Conservation (phyloP, 805 yeast species). For the Zygosaccharomyces kombuchaensis region DNA sequence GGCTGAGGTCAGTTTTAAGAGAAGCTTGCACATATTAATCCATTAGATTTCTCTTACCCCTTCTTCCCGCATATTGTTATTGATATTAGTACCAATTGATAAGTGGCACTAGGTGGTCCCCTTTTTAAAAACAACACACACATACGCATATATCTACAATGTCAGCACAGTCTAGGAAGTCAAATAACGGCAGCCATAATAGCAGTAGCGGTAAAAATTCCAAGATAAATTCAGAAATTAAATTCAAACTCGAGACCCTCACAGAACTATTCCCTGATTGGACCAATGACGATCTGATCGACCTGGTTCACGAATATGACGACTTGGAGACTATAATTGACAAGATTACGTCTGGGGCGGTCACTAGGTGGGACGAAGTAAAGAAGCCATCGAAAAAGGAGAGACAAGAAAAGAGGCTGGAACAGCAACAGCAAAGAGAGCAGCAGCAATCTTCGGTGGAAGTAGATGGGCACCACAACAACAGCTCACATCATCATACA, state of each 20-base stretch:
- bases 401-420: slow-evolving; percentile 37
- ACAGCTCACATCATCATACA: slow-evolving; percentile 9
- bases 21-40: slow-evolving; percentile 6
- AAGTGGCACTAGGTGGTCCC: slow-evolving; percentile 1
- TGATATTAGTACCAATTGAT: slow-evolving; percentile 3
- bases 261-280: slow-evolving; percentile 92
- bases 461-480: slow-evolving; percentile 4
- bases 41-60: not conserved
- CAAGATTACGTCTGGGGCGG: slow-evolving; percentile 85
- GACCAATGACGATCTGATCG: slow-evolving; percentile 77
- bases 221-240: slow-evolving; percentile 33
- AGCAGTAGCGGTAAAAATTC: slow-evolving; percentile 9
- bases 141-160: slow-evolving; percentile 14
- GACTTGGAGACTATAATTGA: slow-evolving; percentile 78
- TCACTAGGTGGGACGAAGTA: slow-evolving; percentile 91
- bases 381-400: slow-evolving; percentile 60
- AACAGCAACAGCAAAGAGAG: slow-evolving; percentile 17
- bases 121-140: slow-evolving; percentile 6
- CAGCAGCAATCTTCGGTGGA: slow-evolving; percentile 20
- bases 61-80: not conserved
- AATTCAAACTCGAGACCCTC: slow-evolving; percentile 49
- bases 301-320: slow-evolving; percentile 69
- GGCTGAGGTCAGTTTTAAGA: slow-evolving; percentile 2
- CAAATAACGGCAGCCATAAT: slow-evolving; percentile 18
- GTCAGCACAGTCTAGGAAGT: slow-evolving; percentile 27